Percentiles rank a stretch among this genome's conserved stretches.
These are phyloP conservation scores for Rhypophila decipiens DNA, from an alignment of 495 filamentous ascomycete species.

Conservation along the genomic window DNA sequence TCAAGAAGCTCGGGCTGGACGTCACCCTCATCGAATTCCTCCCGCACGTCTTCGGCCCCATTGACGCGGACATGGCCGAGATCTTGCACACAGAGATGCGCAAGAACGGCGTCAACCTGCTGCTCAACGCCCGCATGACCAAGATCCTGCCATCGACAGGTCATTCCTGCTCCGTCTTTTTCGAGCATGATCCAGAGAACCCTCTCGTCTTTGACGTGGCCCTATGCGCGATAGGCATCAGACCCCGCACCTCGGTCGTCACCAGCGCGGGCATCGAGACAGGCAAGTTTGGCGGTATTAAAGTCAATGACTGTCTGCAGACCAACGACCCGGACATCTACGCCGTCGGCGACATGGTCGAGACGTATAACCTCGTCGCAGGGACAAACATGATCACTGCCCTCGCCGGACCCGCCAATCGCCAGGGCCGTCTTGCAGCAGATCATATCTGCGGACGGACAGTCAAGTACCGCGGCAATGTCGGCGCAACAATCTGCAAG, in stretches of 20 bases:
- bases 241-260: slow-evolving; percentile 18
- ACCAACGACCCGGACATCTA: slow-evolving; percentile 28
- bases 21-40: slow-evolving; percentile 17
- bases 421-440: slow-evolving; percentile 25
- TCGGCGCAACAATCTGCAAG: slow-evolving; percentile 22
- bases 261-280: slow-evolving; percentile 15
- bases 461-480: slow-evolving; percentile 18
- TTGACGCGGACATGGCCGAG: slow-evolving; percentile 24
- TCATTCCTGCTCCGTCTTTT: background rate
- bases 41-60: slow-evolving; percentile 21
- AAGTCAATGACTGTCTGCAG: slow-evolving; percentile 23
- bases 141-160: background rate
- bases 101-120: slow-evolving; percentile 14
- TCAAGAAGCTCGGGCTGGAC: slow-evolving; percentile 14
- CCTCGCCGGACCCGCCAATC: slow-evolving; percentile 29
- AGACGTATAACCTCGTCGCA: slow-evolving; percentile 17
- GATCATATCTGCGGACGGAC: slow-evolving; percentile 23
- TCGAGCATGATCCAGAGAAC: background rate
- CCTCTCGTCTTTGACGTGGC: slow-evolving; percentile 15
- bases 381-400: slow-evolving; percentile 8
- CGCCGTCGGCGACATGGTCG: slow-evolving; percentile 30
- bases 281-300: slow-evolving; percentile 19
- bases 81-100: slow-evolving; percentile 19
- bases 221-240: slow-evolving; percentile 17
- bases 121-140: slow-evolving; percentile 9